Evolutionary conservation across 805 yeast genomes (phyloP).

Genomic region (Metschnikowia aberdeeniae): DNA sequence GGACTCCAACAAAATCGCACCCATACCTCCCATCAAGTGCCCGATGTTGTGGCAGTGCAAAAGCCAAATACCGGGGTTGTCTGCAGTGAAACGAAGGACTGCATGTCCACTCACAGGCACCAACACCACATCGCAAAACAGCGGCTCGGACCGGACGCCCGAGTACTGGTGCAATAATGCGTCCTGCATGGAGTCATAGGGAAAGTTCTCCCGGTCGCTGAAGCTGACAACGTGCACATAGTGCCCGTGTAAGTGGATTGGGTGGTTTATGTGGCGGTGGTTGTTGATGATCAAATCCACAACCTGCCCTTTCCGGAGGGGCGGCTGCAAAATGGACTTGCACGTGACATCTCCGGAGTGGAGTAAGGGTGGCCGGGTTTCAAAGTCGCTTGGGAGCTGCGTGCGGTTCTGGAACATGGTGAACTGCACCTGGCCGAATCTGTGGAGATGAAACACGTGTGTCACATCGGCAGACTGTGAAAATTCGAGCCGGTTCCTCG

Average conservation of each 20-base stretch:
- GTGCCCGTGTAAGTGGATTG: conserved; percentile 36
- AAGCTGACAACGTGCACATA: conserved; percentile 26
- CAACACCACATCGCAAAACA: conserved; percentile 25
- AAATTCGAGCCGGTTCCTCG: background rate
- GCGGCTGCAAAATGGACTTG: conserved; percentile 10
- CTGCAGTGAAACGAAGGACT: conserved; percentile 28
- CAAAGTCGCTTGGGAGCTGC: conserved; percentile 18
- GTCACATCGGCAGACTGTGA: conserved; percentile 23
- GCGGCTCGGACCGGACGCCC: conserved; percentile 14
- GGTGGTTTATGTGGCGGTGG: conserved; percentile 27
- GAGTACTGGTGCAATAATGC: conserved; percentile 19
- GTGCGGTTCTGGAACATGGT: conserved; percentile 23
- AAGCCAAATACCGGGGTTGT: conserved; percentile 31
- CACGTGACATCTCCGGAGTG: background rate
- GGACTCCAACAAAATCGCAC: conserved; percentile 19
- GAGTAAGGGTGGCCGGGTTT: conserved; percentile 22
- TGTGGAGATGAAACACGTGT: conserved; percentile 25
- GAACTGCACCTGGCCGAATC: conserved; percentile 27
- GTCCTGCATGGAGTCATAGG: conserved; percentile 22
- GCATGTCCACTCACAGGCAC: conserved; percentile 31
- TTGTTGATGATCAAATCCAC: conserved; percentile 31
- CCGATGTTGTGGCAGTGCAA: conserved; percentile 34
- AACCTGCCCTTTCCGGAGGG: conserved; percentile 23
- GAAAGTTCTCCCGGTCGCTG: conserved; percentile 22
- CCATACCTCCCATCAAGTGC: conserved; percentile 31